Evolutionary conservation across 2,329 filamentous ascomycete species (phyloP), one percentile per base, ranked within the genome.

Genomic region (Colletotrichum spinosum): DNA sequence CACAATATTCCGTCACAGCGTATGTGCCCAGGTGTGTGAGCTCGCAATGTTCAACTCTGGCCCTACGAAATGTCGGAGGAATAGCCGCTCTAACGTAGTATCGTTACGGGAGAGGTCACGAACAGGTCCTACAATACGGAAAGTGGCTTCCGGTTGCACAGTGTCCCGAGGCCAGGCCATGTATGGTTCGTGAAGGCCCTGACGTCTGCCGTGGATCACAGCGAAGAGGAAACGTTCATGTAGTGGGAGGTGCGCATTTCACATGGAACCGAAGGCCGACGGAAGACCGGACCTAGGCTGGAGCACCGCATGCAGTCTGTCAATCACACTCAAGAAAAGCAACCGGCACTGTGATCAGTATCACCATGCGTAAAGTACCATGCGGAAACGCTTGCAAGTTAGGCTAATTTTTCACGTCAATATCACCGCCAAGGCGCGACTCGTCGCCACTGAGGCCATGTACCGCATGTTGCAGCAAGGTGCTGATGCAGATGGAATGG

Each of bases 321-420:
- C 25, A 25, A 5, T 25, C 25, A 25, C 25, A 25, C 25, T 25
- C 25, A 5, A 25, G 25, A 25, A 25, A 4, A 25, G 25, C 25
- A 25, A 25, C 25, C 52, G 33, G 48, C 63, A 46, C 52, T 38
- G 41, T 39, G 53, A 62, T 56, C 52, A 57, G 52, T 42, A 62
- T 66, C 63, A 57, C 58, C 38, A 52, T 49, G 58, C 59, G 55
- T 62, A 48, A 10, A 52, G 58, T 62, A 41, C 49, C 46, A 57
- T 52, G 63, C 58, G 34, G 42, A 42, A 52, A 38, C 41, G 46
- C 42, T 25, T 49, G 15, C 44, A 35, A 39, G 38, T 46, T 35
- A 63, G 52, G 41, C 63, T 57, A 57, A 62, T 48, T 41, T 17
- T 37, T 66, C 58, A 66, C 59, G 48, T 66, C 46, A 66, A 46